A percentile compares a stretch with the other conserved stretches of the same genome.
Conservation (phyloP, 116 monocot species). For the Dioscorea cayenensis region DNA sequence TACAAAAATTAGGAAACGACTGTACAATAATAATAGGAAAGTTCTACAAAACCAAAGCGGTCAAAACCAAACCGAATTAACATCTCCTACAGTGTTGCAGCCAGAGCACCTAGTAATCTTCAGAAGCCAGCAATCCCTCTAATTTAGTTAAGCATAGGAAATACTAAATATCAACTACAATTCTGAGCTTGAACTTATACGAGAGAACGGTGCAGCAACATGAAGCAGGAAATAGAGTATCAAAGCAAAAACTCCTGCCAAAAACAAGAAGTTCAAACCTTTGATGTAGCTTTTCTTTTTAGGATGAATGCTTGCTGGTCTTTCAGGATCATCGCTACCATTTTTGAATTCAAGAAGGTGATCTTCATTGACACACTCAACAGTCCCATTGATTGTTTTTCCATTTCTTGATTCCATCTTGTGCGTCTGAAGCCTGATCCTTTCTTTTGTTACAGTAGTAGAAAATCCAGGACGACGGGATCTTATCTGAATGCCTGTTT, state of each 20-base stretch:
- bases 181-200: background rate
- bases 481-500: conserved; percentile 42
- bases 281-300: background rate
- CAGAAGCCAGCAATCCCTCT: too few species aligned
- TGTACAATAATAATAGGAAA: too few species aligned
- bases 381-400: conserved; percentile 24
- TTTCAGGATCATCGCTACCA: background rate
- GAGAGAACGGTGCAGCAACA: conserved; percentile 1
- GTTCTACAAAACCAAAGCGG: too few species aligned
- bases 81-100: too few species aligned
- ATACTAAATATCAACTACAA: background rate
- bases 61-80: too few species aligned
- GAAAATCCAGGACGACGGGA: background rate
- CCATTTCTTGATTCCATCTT: conserved; percentile 45
- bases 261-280: conserved; percentile 8
- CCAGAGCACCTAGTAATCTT: too few species aligned
- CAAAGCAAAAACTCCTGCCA: conserved; percentile 16
- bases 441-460: background rate
- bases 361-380: conserved; percentile 23
- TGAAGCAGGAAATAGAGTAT: conserved; percentile 12
- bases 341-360: conserved; percentile 7
- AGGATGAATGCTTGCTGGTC: too few species aligned
- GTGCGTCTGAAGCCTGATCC: conserved; percentile 39
- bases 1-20: too few species aligned
- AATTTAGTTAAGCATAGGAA: too few species aligned